These are phyloP conservation scores for Abrus precatorius DNA, from an alignment of 306 rosid species.

Conservation along the genomic window DNA sequence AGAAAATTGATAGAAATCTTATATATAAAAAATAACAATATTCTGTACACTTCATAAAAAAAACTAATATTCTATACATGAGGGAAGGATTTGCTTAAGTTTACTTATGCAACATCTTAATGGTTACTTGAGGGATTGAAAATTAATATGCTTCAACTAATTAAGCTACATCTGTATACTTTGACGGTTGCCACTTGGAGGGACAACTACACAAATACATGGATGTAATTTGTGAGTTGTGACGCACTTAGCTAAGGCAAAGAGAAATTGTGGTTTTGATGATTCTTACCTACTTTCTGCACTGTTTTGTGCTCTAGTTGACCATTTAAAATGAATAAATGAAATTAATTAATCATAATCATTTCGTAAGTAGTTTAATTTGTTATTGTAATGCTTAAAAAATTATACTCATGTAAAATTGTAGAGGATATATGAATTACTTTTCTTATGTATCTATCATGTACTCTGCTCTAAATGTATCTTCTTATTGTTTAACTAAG, in stretches of 20 bases:
- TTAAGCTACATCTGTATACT: neutral
- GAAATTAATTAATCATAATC: too few species aligned
- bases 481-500: too few species aligned
- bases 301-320: neutral
- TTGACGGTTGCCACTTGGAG: neutral
- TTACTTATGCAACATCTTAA: conserved; percentile 24
- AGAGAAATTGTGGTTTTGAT: neutral
- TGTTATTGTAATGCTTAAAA: too few species aligned
- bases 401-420: too few species aligned
- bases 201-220: neutral
- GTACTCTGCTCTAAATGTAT: too few species aligned
- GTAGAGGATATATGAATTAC: too few species aligned
- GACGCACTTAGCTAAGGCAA: neutral
- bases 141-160: conserved; percentile 2
- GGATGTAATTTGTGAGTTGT: neutral
- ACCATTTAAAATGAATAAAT: neutral
- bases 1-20: neutral
- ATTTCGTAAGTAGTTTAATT: too few species aligned
- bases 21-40: neutral
- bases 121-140: neutral
- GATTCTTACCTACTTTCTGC: conserved; percentile 37
- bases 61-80: too few species aligned
- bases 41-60: neutral
- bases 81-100: neutral
- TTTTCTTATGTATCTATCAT: too few species aligned